A percentile compares a stretch with the other conserved stretches of the same genome.
Evolutionary conservation across 352 stramenopile genomes (phyloP).

Genomic region (Blastocystis hominis): DNA sequence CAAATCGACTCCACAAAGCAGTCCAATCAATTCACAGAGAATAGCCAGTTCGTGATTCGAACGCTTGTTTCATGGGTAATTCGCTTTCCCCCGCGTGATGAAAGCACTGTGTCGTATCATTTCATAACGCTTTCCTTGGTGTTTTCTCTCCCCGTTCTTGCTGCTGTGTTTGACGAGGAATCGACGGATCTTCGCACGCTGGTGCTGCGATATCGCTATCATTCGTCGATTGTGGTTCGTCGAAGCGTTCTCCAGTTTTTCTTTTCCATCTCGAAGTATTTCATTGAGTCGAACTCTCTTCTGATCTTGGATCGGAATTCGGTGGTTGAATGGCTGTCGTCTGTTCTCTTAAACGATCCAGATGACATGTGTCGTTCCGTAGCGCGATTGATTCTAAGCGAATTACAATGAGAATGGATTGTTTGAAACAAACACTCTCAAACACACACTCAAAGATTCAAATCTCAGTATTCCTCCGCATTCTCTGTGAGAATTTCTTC

Average conservation of each 20-base stretch:
- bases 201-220: slow-evolving; percentile 9
- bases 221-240: not conserved
- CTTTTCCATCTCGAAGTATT: not conserved
- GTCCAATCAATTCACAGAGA: not conserved
- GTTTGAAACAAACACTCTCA: not conserved
- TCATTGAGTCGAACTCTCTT: not conserved
- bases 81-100: slow-evolving; percentile 13
- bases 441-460: too few relatives aligned
- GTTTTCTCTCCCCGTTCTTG: not conserved
- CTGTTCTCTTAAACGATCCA: not conserved
- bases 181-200: not conserved
- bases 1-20: not conserved
- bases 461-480: not conserved
- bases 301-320: not conserved
- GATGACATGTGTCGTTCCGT: slow-evolving; percentile 9
- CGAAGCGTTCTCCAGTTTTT: not conserved
- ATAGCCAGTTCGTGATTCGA: not conserved
- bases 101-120: not conserved
- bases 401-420: not conserved
- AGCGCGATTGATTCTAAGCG: not conserved
- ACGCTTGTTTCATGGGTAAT: not conserved
- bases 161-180: not conserved
- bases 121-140: not conserved
- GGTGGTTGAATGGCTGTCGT: slow-evolving; percentile 11
- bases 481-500: slow-evolving; percentile 40